These are phyloP conservation scores for Tylopilus cervinicoccineus DNA, from an alignment of 768 basidiomycete genomes.

Conservation along the genomic window DNA sequence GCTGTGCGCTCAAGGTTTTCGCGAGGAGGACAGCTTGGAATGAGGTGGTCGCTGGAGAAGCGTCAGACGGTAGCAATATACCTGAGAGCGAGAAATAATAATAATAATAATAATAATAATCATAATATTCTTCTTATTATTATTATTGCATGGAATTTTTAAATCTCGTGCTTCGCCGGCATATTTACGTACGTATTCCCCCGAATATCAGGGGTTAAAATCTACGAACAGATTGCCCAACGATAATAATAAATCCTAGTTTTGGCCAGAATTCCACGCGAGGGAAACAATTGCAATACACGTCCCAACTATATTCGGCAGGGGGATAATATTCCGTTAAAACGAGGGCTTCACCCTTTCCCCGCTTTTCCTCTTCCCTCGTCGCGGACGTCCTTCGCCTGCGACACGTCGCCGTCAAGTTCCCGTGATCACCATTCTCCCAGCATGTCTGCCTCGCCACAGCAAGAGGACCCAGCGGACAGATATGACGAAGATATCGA, in stretches of 20 bases:
- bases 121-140: too few species aligned
- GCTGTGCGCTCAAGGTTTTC: constrained; percentile 10
- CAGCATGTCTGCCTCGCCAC: constrained; percentile 57
- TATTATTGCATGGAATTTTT: too few species aligned
- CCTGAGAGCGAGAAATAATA: constrained; percentile 23
- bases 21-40: constrained; percentile 23
- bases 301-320: constrained; percentile 67
- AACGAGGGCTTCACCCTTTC: constrained; percentile 64
- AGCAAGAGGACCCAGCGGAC: constrained; percentile 51
- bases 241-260: constrained; percentile 57
- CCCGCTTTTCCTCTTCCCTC: constrained; percentile 54
- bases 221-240: constrained; percentile 46
- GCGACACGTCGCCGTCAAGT: constrained; percentile 15
- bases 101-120: too few species aligned
- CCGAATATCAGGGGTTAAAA: constrained; percentile 56
- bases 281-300: constrained; percentile 61
- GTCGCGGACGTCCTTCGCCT: constrained; percentile 31
- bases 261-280: constrained; percentile 61
- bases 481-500: constrained; percentile 59
- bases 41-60: too few species aligned
- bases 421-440: constrained; percentile 24
- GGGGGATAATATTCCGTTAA: constrained; percentile 68
- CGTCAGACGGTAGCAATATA: constrained; percentile 20
- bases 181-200: constrained; percentile 58
- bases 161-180: constrained; percentile 27